Evolutionary conservation across 345 rosid genomes (phyloP).

Genomic region (Brassica cretica): DNA sequence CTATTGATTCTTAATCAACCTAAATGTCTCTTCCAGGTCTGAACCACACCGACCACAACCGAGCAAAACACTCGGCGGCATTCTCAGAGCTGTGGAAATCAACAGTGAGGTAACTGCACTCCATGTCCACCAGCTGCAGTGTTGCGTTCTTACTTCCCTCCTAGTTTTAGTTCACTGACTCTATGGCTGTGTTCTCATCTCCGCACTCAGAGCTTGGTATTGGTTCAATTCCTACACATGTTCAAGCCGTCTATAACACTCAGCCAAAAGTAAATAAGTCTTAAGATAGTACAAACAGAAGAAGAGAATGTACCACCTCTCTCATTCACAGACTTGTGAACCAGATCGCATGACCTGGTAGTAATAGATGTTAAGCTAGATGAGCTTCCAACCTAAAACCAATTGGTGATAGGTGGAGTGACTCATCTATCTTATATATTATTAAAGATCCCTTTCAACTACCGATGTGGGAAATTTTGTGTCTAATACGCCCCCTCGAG

Average conservation of each 20-base stretch:
- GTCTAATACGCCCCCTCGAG: too few species aligned
- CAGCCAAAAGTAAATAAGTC: too few species aligned
- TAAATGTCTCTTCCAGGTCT: slow-evolving; percentile 30
- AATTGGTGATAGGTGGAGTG: too few species aligned
- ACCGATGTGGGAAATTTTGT: too few species aligned
- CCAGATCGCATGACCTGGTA: slow-evolving; percentile 79
- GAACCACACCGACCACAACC: too few species aligned
- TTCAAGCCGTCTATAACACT: too few species aligned
- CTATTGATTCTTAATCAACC: too few species aligned
- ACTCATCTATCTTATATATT: too few species aligned
- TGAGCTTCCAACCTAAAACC: too few species aligned
- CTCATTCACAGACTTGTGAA: slow-evolving; percentile 89
- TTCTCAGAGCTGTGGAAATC: slow-evolving; percentile 54
- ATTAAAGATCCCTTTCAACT: too few species aligned
- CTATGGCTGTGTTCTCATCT: slow-evolving; percentile 85
- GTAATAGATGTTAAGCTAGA: neutral
- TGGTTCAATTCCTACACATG: too few species aligned
- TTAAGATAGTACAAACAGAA: neutral
- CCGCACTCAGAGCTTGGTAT: slow-evolving; percentile 25
- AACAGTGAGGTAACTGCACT: slow-evolving; percentile 77
- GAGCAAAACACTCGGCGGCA: too few species aligned
- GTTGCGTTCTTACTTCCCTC: slow-evolving; percentile 88
- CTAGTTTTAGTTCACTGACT: slow-evolving; percentile 84
- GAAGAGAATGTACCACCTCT: slow-evolving; percentile 59
- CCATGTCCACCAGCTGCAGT: slow-evolving; percentile 33